Evolutionary conservation across 2,329 filamentous ascomycete genomes (phyloP).

Genomic region (Nannizzia gypsea): DNA sequence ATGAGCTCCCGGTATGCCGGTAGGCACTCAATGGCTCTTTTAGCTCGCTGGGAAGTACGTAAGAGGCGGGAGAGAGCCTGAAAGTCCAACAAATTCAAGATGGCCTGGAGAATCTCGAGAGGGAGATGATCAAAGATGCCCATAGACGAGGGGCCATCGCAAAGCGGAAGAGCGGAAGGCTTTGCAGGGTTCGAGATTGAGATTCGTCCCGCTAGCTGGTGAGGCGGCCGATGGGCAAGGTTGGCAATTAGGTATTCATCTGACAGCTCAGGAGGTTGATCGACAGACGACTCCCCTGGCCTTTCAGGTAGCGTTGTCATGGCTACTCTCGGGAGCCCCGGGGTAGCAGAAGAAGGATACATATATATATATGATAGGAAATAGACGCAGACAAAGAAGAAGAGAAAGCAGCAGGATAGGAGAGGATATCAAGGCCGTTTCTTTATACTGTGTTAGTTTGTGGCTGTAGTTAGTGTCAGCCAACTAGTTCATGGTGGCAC

Average conservation of each 20-base stretch:
- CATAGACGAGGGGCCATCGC: neutral
- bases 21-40: slow-evolving; percentile 19
- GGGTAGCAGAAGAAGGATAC: too few relatives aligned
- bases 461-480: too few relatives aligned
- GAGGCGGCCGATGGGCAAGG: neutral
- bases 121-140: slow-evolving; percentile 6
- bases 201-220: neutral
- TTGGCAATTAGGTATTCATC: neutral
- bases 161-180: neutral
- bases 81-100: slow-evolving; percentile 19
- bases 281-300: neutral
- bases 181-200: neutral
- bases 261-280: neutral
- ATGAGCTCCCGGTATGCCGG: slow-evolving; percentile 33
- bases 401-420: too few relatives aligned
- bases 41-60: slow-evolving; percentile 18
- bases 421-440: too few relatives aligned
- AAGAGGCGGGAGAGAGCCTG: slow-evolving; percentile 22
- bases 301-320: neutral
- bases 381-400: too few relatives aligned
- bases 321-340: neutral
- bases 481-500: too few relatives aligned
- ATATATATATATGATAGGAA: too few relatives aligned
- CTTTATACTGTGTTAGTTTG: too few relatives aligned
- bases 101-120: slow-evolving; percentile 19